Evolutionary conservation across 176 grass and related monocot species (phyloP).

Genomic region (Oryza glumipatula): DNA sequence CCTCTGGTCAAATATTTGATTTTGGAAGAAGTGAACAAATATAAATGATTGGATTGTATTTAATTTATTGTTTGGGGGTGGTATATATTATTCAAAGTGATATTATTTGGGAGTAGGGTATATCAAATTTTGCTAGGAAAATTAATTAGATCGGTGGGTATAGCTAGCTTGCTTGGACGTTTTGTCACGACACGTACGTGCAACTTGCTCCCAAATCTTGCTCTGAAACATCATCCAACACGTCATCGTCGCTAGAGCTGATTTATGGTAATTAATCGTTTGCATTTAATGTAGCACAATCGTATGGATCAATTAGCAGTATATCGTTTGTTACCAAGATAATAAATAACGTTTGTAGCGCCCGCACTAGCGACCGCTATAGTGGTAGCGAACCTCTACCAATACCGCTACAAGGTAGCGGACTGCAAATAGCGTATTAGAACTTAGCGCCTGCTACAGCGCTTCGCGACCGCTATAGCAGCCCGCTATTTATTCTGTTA

Average conservation of each 20-base stretch:
- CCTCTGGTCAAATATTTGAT: no score
- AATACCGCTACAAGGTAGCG: no score
- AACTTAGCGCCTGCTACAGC: no score
- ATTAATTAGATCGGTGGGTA: background rate
- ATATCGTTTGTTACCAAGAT: background rate
- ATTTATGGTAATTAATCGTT: background rate
- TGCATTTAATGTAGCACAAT: background rate
- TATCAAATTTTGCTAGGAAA: background rate
- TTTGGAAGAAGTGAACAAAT: no score
- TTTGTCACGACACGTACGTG: background rate
- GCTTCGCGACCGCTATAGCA: no score
- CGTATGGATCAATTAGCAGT: no score
- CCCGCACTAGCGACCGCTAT: no score
- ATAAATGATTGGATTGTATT: no score
- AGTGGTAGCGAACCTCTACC: no score
- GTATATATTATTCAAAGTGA: background rate
- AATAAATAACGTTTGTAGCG: no score
- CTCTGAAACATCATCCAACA: background rate
- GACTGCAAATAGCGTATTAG: no score
- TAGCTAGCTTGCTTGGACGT: background rate
- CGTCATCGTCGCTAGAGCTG: background rate
- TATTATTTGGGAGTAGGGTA: background rate
- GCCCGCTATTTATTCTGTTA: no score
- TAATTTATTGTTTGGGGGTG: background rate
- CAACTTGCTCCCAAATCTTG: background rate